A percentile compares a stretch with the other conserved stretches of the same genome.
Evolutionary conservation across 495 filamentous ascomycete genomes (phyloP).

Genomic region (Penicillium atrosanguineum): DNA sequence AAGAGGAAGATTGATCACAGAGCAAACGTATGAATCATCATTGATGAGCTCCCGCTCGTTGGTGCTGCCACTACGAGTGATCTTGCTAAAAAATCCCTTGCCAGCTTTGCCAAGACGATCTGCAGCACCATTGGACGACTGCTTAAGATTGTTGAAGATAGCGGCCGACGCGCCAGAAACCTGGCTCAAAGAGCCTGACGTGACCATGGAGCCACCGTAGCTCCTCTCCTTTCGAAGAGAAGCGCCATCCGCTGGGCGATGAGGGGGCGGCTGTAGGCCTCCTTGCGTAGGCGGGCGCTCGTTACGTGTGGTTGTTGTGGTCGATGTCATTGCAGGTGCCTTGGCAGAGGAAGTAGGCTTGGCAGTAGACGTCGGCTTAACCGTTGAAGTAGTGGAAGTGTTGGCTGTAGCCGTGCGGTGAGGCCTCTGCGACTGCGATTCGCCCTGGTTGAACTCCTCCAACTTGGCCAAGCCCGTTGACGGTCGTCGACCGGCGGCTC

Average conservation of each 20-base stretch:
- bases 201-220: constrained; percentile 47
- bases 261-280: constrained; percentile 39
- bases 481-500: constrained; percentile 39
- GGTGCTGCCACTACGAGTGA: constrained; percentile 66
- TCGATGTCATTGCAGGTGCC: neutral
- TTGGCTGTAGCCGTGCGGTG: constrained; percentile 48
- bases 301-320: constrained; percentile 45
- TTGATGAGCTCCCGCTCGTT: constrained; percentile 65
- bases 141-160: constrained; percentile 71
- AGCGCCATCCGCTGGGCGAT: constrained; percentile 48
- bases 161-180: constrained; percentile 57
- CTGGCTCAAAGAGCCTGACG: constrained; percentile 61
- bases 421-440: constrained; percentile 22
- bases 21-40: constrained; percentile 74
- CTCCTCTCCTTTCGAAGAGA: constrained; percentile 46
- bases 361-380: neutral
- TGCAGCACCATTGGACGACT: constrained; percentile 67
- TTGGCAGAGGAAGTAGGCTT: neutral
- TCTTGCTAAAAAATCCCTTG: constrained; percentile 75
- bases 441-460: constrained; percentile 35
- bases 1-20: constrained; percentile 75
- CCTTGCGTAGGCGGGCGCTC: constrained; percentile 46
- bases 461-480: constrained; percentile 43
- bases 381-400: neutral
- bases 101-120: constrained; percentile 68